phyloP scores from a whole-genome alignment of 202 grass and related monocot genomes.

The Zizania palustris region DNA sequence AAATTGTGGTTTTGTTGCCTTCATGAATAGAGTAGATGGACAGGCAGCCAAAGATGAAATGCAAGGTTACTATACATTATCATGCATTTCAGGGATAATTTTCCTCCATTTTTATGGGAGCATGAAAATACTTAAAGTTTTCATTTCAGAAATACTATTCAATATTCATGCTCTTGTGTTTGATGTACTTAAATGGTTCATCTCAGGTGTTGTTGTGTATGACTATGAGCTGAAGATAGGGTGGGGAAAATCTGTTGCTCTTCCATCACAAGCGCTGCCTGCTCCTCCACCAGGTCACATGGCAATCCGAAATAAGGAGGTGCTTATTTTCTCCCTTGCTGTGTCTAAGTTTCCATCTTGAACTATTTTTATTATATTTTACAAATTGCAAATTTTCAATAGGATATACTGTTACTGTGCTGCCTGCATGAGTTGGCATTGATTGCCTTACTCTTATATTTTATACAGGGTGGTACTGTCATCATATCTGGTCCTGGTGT shows the following conservation, averaged over 20 bases:
- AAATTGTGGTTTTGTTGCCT: conserved; percentile 99
- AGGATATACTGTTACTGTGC: conserved; percentile 26
- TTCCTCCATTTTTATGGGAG: conserved; percentile 19
- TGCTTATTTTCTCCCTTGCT: conserved; percentile 39
- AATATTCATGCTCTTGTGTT: conserved; percentile 21
- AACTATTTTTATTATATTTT: conserved; percentile 10
- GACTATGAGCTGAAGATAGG: conserved; percentile 98
- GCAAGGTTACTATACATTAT: conserved; percentile 70
- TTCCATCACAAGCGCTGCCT: conserved; percentile 92
- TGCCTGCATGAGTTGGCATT: conserved; percentile 10
- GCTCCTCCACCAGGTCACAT: conserved; percentile 97
- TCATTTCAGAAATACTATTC: conserved; percentile 28
- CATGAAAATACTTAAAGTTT: conserved; percentile 8
- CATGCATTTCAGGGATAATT: conserved; percentile 28
- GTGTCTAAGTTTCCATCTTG: conserved; percentile 28
- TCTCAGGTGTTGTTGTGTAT: conserved; percentile 90
- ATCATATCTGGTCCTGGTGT: conserved; percentile 88
- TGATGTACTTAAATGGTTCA: conserved; percentile 37
- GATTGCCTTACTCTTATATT: conserved; percentile 36
- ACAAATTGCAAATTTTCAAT: conserved; percentile 12
- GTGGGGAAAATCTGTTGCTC: conserved; percentile 96
- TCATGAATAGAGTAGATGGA: conserved; percentile 95
- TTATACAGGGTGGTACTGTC: conserved; percentile 78
- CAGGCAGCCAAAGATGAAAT: conserved; percentile 99
- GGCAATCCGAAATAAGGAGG: conserved; percentile 99